Conservation (phyloP, 176 grass and related monocot species). For the Pontederia paniculata region DNA sequence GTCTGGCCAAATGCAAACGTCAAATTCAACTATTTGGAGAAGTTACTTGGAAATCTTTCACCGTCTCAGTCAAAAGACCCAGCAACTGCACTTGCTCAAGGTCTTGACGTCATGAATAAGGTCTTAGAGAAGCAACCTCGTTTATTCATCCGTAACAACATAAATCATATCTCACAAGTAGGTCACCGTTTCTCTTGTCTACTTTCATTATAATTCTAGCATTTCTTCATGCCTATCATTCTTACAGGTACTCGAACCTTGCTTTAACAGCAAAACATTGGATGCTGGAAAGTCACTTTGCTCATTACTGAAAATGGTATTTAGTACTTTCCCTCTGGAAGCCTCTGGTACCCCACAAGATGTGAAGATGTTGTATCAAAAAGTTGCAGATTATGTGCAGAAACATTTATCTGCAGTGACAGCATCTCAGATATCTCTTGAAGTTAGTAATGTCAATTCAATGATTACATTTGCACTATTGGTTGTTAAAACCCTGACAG, state of each 20-base stretch:
- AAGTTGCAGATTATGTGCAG: slow-evolving; percentile 74
- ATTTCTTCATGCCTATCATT: not conserved
- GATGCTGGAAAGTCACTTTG: slow-evolving; percentile 95
- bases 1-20: slow-evolving; percentile 99
- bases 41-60: slow-evolving; percentile 77
- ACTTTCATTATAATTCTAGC: not conserved
- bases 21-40: slow-evolving; percentile 99
- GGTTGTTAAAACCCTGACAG: slow-evolving; percentile 66
- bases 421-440: slow-evolving; percentile 78
- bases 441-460: slow-evolving; percentile 65
- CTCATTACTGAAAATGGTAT: slow-evolving; percentile 94
- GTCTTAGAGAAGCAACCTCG: slow-evolving; percentile 95
- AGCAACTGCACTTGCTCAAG: slow-evolving; percentile 79
- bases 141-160: slow-evolving; percentile 96
- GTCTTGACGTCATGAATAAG: slow-evolving; percentile 99
- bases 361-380: slow-evolving; percentile 73
- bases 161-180: slow-evolving; percentile 97
- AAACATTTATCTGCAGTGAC: slow-evolving; percentile 75
- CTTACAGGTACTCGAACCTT: slow-evolving; percentile 81
- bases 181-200: slow-evolving; percentile 13
- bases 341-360: slow-evolving; percentile 69
- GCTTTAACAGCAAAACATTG: slow-evolving; percentile 86
- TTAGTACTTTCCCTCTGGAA: slow-evolving; percentile 84
- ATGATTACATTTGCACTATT: slow-evolving; percentile 85
- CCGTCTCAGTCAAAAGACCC: slow-evolving; percentile 92